Base-by-base conservation (phyloP, 2,329 filamentous ascomycete genomes). In the Ceratocystis lukuohia region DNA sequence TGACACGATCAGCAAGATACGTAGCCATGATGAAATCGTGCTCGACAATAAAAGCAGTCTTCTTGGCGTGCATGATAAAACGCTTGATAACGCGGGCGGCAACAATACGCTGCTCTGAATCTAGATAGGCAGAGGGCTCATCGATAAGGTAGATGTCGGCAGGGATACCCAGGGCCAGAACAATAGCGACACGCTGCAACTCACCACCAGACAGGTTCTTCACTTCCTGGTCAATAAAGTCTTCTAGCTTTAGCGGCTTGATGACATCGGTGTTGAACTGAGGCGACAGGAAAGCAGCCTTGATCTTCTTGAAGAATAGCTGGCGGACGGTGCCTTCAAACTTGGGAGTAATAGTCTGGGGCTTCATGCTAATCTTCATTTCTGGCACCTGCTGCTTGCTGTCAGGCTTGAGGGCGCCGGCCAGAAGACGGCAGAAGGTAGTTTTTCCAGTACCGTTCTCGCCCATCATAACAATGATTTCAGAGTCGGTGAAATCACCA, bases 51-150 rank as follows among this genome's bases (percentile, higher is more conserved):
- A 99, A 99, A 63, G 94, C 94, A 0, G 94, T 99, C 85, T 97
- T 97, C 86, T 97, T 97, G 73, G 91, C 87, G 81, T 99, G 93
- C 94, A 99, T 99, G 78, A 99, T 99, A 83, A 96, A 99, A 71
- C 94, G 88, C 83, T 99, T 99, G 80, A 99, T 99, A 75, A 99
- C 95, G 74, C 92, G 88, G 59, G 93, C 88, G 69, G 92, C 93
- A 72, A 99, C 87, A 74, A 99, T 96, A 88, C 94, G 93, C 80
- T 99, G 94, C 80, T 99, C 94, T 62, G 94, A 97, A 77, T 99
- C 94, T 68, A 99, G 88, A 78, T 99, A 99, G 69, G 92, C 92
- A 71, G 89, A 94, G 61, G 94, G 94, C 80, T 99, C 94, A 74
- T 99, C 94, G 74, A 99, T 99, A 70, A 99, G 83, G 77, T 99